Conservation (phyloP, 2,329 filamentous ascomycete species). For the Aspergillus cejpii region DNA sequence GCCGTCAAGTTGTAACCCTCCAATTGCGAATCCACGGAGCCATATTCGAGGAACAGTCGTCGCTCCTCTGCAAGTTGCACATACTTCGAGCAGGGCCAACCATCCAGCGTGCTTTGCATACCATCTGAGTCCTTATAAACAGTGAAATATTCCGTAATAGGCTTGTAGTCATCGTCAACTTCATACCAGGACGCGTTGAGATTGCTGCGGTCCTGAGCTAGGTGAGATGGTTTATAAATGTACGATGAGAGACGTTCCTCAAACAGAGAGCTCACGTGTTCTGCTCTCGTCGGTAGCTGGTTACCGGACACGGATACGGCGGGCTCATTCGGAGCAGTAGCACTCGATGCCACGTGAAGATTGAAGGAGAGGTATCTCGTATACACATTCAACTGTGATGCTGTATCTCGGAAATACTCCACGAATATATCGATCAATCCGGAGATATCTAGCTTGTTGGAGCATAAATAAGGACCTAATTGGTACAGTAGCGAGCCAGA, state of each 20-base stretch:
- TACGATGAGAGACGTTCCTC: conserved; percentile 44
- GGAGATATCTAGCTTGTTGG: conserved; percentile 46
- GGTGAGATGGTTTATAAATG: conserved; percentile 49
- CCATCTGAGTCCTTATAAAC: conserved; percentile 33
- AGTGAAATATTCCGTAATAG: conserved; percentile 49
- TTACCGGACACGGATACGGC: conserved; percentile 37
- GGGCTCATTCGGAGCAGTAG: conserved; percentile 37
- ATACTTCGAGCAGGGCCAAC: conserved; percentile 58
- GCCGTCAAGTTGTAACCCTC: conserved; percentile 47
- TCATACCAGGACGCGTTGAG: conserved; percentile 55
- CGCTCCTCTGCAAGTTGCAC: conserved; percentile 50
- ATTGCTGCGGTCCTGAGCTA: conserved; percentile 49
- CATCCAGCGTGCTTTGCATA: conserved; percentile 48
- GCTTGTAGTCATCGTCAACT: conserved; percentile 37
- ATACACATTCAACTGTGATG: conserved; percentile 50
- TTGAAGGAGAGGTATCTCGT: conserved; percentile 52
- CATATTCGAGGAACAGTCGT: conserved; percentile 52
- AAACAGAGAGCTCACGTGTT: conserved; percentile 46
- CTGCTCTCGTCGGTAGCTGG: conserved; percentile 41
- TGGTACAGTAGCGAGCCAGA: conserved; percentile 35
- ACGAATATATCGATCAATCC: conserved; percentile 46
- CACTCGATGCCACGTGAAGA: conserved; percentile 50
- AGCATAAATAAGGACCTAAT: conserved; percentile 53
- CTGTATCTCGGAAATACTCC: conserved; percentile 50
- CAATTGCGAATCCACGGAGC: conserved; percentile 53